Percentiles rank a stretch among this genome's conserved stretches.
Conservation (phyloP, 306 rosid species). For the Hippophae tibetana region DNA sequence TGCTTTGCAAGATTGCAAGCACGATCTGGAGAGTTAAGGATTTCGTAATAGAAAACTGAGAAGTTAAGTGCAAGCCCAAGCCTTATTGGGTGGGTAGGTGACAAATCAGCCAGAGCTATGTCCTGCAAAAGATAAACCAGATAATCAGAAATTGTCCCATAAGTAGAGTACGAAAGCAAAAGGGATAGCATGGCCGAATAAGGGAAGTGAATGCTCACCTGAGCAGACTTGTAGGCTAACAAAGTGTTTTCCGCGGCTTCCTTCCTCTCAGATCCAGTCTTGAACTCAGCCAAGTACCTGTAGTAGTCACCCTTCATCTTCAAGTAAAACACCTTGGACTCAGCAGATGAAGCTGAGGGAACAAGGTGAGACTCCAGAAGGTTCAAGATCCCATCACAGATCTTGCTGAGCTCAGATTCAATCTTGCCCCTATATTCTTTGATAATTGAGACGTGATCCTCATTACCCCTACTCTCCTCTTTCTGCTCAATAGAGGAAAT, state of each 20-base stretch:
- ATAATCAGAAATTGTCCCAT: constrained; percentile 2
- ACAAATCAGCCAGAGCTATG: constrained; percentile 64
- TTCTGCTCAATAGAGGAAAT: constrained; percentile 96
- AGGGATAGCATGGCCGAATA: background rate
- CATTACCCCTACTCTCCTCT: constrained; percentile 90
- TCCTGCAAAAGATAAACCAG: constrained; percentile 37
- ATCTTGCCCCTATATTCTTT: constrained; percentile 84
- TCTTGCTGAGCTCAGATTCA: constrained; percentile 82
- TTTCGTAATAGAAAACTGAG: constrained; percentile 92
- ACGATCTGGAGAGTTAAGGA: constrained; percentile 93
- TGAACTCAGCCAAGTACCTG: constrained; percentile 90
- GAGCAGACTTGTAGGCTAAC: too few relatives aligned
- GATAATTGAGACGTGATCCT: constrained; percentile 60
- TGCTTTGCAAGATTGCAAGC: constrained; percentile 95
- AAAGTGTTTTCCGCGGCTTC: too few relatives aligned
- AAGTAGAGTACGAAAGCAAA: background rate
- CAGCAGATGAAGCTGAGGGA: constrained; percentile 70
- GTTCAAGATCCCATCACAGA: constrained; percentile 82
- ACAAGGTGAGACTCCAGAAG: constrained; percentile 81
- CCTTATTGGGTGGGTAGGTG: constrained; percentile 95
- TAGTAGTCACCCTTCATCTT: constrained; percentile 96
- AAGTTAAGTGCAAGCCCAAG: constrained; percentile 97
- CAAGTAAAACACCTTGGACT: constrained; percentile 80
- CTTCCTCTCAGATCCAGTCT: background rate
- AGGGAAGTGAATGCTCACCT: too few relatives aligned